Percentiles rank a stretch among this genome's conserved stretches.
phyloP scores from a whole-genome alignment of 345 rosid genomes.

The Hirschfeldia incana region DNA sequence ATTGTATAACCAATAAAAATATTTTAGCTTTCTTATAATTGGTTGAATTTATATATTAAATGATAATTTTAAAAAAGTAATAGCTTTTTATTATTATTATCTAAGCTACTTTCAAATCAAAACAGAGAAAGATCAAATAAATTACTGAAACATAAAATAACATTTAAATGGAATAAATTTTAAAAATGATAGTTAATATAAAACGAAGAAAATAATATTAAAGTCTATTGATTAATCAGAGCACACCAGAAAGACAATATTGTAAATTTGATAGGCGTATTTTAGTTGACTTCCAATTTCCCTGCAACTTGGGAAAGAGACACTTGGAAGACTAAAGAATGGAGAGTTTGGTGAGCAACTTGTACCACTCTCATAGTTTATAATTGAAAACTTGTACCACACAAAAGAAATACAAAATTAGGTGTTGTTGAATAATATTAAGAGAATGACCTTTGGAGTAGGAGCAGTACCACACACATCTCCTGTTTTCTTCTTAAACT shows the following conservation, averaged over 20 bases:
- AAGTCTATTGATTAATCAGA: background rate
- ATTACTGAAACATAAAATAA: background rate
- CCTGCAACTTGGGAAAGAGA: slow-evolving; percentile 32
- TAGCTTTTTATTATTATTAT: too few relatives aligned
- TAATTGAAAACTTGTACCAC: background rate
- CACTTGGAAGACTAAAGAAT: background rate
- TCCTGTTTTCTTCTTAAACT: background rate
- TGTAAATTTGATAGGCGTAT: background rate
- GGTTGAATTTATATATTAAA: too few relatives aligned
- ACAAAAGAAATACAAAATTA: background rate
- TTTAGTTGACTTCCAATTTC: slow-evolving; percentile 18
- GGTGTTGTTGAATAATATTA: slow-evolving; percentile 12
- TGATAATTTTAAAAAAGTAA: too few relatives aligned
- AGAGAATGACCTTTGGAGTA: background rate
- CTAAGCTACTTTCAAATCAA: too few relatives aligned
- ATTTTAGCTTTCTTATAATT: too few relatives aligned
- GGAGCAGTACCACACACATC: slow-evolving; percentile 16
- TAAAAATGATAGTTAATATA: background rate
- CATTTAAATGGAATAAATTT: background rate
- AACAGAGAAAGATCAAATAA: too few relatives aligned
- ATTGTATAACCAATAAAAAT: too few relatives aligned
- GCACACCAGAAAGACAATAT: background rate
- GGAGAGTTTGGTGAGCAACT: slow-evolving; percentile 16
- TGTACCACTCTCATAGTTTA: background rate
- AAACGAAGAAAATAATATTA: background rate